Conservation (phyloP, 176 grass and related monocot genomes). For the Pontederia paniculata region DNA sequence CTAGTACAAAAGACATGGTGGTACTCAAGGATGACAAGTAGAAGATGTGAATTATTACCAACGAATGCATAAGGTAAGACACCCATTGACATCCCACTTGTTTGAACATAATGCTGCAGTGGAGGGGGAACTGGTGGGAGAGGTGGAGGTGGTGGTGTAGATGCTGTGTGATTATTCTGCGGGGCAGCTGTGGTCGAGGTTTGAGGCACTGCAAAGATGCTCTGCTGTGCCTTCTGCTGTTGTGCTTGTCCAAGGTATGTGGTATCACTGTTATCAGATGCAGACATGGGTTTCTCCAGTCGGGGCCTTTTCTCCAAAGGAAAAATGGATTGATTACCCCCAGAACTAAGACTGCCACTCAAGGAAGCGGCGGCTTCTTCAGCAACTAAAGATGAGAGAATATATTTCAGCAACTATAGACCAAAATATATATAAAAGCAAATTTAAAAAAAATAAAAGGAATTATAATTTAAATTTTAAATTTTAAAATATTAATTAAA, state of each 20-base stretch:
- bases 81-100: constrained; percentile 35
- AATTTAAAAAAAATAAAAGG: too few relatives aligned
- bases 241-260: constrained; percentile 37
- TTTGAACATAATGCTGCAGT: constrained; percentile 52
- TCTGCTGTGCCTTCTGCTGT: constrained; percentile 29
- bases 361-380: constrained; percentile 64
- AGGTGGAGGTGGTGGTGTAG: constrained; percentile 42
- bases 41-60: constrained; percentile 24
- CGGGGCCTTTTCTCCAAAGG: constrained; percentile 56
- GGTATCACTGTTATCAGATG: constrained; percentile 23
- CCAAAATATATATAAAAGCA: too few relatives aligned
- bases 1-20: too few relatives aligned
- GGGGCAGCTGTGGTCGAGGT: too few relatives aligned
- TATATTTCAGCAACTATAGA: too few relatives aligned
- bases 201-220: constrained; percentile 21
- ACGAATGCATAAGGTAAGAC: constrained; percentile 41
- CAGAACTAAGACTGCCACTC: constrained; percentile 22
- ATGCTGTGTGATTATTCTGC: constrained; percentile 25
- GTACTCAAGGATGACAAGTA: too few relatives aligned
- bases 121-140: constrained; percentile 30
- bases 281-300: constrained; percentile 39
- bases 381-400: constrained; percentile 61
- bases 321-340: constrained; percentile 42
- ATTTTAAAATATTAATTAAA: too few relatives aligned
- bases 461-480: too few relatives aligned